Base-by-base conservation (phyloP, 1,284 basidiomycete genomes). In the Malassezia restricta region DNA sequence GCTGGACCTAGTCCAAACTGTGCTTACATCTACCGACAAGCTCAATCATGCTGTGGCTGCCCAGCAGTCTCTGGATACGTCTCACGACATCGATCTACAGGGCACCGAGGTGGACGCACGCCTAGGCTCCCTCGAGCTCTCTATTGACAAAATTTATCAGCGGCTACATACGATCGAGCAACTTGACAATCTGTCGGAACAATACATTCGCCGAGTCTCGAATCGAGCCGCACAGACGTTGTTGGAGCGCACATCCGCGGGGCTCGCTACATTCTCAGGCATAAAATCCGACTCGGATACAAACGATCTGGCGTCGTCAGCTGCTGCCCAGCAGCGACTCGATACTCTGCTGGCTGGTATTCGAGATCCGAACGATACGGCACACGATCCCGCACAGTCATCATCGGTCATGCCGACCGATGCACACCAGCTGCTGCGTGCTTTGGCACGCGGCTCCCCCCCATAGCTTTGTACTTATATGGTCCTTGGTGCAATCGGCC, bases 21-120 rank as follows among this genome's bases (percentile, higher is more conserved):
- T 47, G 8, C 37, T 53, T 4, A 52, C 54, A n/a, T 24, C 55
- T 1, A 57, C 58, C 3, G 58, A 56, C 43, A 58, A 47, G 1
- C 33, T 55, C 20, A 33, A 55, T 28, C 58, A 55, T 6, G 54
- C 38, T 17, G 57, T 54, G 1, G 56, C n/a, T 3, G 7, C 37
- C 29, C 6, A 29, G 12, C 14, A 3, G 14, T 38, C 24, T 27
- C 40, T 12, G 20, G 20, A 20, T n/a, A 40, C 8, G 31, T 2
- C 39, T 1, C 11, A 15, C 11, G 28, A 43, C 30, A 15, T 30
- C 3, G 15, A 54, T 30, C 46, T 59, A 28, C 47, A 47, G 20
- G 64, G 65, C 2, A 65, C 61, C 12, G 63, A 68, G 41, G 56
- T 54, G 11, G 66, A 68, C 37, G 39, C 58, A 3, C 55, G 63